phyloP scores from a whole-genome alignment of 371 early-diverging fungal species.

The Amoeboaphelidium protococcarum region DNA sequence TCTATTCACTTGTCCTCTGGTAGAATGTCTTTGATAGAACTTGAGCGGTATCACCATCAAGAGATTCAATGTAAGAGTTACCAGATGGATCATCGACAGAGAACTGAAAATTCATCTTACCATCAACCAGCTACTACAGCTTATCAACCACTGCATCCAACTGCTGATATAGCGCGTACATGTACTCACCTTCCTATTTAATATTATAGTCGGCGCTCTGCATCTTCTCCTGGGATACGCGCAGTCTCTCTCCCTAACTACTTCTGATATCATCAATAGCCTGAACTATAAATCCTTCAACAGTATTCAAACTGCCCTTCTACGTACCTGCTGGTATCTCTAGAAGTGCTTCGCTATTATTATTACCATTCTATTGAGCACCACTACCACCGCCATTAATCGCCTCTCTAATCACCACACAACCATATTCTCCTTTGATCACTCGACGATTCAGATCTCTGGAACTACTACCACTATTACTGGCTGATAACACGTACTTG shows the following conservation, averaged over 20 bases:
- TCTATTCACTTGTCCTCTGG: constrained; percentile 44
- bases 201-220: neutral
- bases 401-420: constrained; percentile 31
- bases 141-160: constrained; percentile 39
- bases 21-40: constrained; percentile 34
- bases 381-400: constrained; percentile 40
- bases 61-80: constrained; percentile 68
- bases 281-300: constrained; percentile 54
- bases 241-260: neutral
- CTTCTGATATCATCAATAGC: constrained; percentile 60
- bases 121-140: constrained; percentile 25
- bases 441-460: constrained; percentile 67
- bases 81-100: constrained; percentile 70
- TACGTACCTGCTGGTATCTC: constrained; percentile 55
- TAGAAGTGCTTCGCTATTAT: constrained; percentile 44
- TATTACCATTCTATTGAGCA: constrained; percentile 66
- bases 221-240: neutral
- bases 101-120: constrained; percentile 33
- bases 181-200: neutral
- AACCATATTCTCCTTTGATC: constrained; percentile 60
- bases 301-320: constrained; percentile 53
- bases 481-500: constrained; percentile 26
- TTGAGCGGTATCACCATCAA: constrained; percentile 32
- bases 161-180: constrained; percentile 22
- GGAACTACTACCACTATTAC: constrained; percentile 12